phyloP scores from a whole-genome alignment of 176 grass and related monocot species.

The Tillandsia fasciculata region DNA sequence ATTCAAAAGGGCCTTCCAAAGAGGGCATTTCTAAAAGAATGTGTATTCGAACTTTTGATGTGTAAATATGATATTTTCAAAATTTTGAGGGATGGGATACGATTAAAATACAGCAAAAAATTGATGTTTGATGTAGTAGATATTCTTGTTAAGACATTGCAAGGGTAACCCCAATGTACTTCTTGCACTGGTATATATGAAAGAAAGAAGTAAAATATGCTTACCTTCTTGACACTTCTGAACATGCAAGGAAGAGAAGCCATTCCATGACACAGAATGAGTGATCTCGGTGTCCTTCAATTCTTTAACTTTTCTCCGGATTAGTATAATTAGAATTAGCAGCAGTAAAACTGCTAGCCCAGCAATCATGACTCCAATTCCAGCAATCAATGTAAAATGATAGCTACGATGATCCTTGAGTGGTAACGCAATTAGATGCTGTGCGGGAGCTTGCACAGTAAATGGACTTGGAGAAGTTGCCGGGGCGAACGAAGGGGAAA shows the following conservation, averaged over 20 bases:
- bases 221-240: slow-evolving; percentile 66
- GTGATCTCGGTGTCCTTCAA: slow-evolving; percentile 47
- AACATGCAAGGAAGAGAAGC: slow-evolving; percentile 28
- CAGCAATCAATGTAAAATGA: slow-evolving; percentile 41
- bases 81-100: no score
- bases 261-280: slow-evolving; percentile 20
- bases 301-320: slow-evolving; percentile 70
- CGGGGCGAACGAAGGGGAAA: slow-evolving; percentile 24
- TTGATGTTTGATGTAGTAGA: no score
- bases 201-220: slow-evolving; percentile 12
- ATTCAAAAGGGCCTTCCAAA: no score
- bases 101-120: no score
- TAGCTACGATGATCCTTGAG: slow-evolving; percentile 46
- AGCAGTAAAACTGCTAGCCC: slow-evolving; percentile 56
- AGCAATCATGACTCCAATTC: slow-evolving; percentile 63
- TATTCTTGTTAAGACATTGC: no score
- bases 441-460: slow-evolving; percentile 35
- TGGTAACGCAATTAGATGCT: slow-evolving; percentile 33
- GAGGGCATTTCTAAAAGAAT: no score
- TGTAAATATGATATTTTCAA: no score
- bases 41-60: no score
- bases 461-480: slow-evolving; percentile 51
- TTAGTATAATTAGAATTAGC: slow-evolving; percentile 66
- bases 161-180: neutral
- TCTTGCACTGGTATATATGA: neutral